Conservation (phyloP, 305 asterid genomes). For the Fraxinus sp. region DNA sequence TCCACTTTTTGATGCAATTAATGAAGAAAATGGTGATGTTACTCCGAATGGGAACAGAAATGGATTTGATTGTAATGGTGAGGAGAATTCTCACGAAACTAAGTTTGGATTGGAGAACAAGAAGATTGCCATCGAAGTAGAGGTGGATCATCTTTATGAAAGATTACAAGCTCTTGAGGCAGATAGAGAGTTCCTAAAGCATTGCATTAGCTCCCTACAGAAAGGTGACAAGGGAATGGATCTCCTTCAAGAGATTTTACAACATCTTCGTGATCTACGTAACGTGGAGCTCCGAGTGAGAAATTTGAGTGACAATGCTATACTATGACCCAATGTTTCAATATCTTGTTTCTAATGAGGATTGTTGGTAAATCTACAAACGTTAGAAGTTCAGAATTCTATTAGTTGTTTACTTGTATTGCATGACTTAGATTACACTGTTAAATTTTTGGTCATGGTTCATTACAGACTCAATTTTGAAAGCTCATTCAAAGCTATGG, state of each 20-base stretch:
- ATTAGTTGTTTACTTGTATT: neutral
- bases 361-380: conserved; percentile 23
- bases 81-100: conserved; percentile 34
- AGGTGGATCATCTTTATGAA: conserved; percentile 79
- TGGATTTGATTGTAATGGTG: conserved; percentile 38
- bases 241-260: conserved; percentile 90
- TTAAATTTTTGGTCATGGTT: conserved; percentile 4
- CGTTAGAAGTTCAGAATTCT: neutral
- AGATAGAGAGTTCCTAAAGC: conserved; percentile 86
- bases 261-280: conserved; percentile 76
- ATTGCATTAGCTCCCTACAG: conserved; percentile 79
- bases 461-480: conserved; percentile 22
- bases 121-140: conserved; percentile 67
- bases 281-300: conserved; percentile 69
- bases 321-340: conserved; percentile 28
- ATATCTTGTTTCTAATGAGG: conserved; percentile 16
- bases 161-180: conserved; percentile 95
- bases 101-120: conserved; percentile 40
- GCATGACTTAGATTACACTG: neutral
- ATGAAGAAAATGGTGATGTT: conserved; percentile 48
- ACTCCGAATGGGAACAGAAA: conserved; percentile 30
- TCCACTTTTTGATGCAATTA: conserved; percentile 77
- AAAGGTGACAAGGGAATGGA: conserved; percentile 94
- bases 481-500: neutral
- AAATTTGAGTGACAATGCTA: conserved; percentile 38